Evolutionary conservation across 306 rosid genomes (phyloP).

Genomic region (Vigna angularis): DNA sequence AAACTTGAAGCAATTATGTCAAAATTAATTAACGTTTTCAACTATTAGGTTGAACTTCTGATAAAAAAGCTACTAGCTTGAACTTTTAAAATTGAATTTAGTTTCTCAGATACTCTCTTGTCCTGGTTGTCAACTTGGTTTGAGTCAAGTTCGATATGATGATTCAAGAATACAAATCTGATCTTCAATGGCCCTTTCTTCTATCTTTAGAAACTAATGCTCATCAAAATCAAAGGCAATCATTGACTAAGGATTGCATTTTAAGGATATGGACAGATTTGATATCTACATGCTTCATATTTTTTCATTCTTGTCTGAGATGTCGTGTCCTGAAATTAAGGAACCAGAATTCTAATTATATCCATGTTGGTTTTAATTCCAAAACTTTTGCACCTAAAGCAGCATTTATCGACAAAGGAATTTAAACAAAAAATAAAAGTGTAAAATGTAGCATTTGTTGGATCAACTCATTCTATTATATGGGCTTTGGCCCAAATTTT

Average conservation of each 20-base stretch:
- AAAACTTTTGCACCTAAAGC: background rate
- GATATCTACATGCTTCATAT: background rate
- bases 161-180: background rate
- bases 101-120: background rate
- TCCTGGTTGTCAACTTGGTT: background rate
- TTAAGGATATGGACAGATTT: background rate
- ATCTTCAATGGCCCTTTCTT: background rate
- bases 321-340: constrained; percentile 1
- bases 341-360: background rate
- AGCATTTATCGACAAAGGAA: too few relatives aligned
- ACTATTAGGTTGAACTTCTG: background rate
- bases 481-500: background rate
- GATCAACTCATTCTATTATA: background rate
- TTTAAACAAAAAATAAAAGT: background rate
- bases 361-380: background rate
- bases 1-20: background rate
- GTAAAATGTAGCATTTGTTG: background rate
- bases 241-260: constrained; percentile 24
- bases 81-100: background rate
- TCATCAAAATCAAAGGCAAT: constrained; percentile 1
- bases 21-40: background rate
- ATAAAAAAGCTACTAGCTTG: background rate
- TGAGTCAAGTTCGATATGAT: constrained; percentile 13
- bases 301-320: background rate
- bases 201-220: background rate